These are phyloP conservation scores for Magnolia sinica DNA, from an alignment of 164 flowering plant genomes.

Conservation along the genomic window DNA sequence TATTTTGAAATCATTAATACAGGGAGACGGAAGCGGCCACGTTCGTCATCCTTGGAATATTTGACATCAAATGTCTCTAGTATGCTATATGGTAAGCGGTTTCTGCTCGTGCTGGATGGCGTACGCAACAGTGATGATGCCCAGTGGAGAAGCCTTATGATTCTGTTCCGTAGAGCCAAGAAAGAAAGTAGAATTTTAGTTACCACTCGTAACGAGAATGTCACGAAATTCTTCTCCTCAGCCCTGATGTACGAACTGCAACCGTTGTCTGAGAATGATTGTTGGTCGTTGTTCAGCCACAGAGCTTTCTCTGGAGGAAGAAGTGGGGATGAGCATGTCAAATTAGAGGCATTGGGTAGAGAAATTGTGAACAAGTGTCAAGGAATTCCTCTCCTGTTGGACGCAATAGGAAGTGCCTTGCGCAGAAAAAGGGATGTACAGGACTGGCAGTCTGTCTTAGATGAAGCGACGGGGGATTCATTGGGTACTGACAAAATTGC, in stretches of 20 bases:
- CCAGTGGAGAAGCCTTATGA: too few species aligned
- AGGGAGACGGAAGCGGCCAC: too few species aligned
- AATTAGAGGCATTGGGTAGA: too few species aligned
- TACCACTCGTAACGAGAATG: constrained; percentile 6
- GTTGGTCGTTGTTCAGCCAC: constrained; percentile 5
- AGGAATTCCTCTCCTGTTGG: background rate
- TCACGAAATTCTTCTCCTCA: background rate
- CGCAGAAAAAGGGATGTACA: background rate
- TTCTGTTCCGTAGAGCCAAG: background rate
- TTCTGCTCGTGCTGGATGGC: too few species aligned
- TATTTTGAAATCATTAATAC: background rate
- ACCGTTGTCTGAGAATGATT: background rate
- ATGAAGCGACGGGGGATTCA: background rate
- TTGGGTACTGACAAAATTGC: background rate
- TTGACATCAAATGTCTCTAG: too few species aligned
- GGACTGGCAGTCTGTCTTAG: constrained; percentile 12
- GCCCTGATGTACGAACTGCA: too few species aligned
- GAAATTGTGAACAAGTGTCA: too few species aligned
- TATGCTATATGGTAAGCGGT: too few species aligned
- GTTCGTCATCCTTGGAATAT: too few species aligned
- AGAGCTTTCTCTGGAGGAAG: background rate
- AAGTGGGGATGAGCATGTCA: background rate
- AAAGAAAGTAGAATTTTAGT: constrained; percentile 7
- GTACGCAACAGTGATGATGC: too few species aligned
- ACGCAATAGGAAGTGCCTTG: background rate